Conservation (phyloP, 2,329 filamentous ascomycete genomes). For the Sphaerulina populicola region DNA sequence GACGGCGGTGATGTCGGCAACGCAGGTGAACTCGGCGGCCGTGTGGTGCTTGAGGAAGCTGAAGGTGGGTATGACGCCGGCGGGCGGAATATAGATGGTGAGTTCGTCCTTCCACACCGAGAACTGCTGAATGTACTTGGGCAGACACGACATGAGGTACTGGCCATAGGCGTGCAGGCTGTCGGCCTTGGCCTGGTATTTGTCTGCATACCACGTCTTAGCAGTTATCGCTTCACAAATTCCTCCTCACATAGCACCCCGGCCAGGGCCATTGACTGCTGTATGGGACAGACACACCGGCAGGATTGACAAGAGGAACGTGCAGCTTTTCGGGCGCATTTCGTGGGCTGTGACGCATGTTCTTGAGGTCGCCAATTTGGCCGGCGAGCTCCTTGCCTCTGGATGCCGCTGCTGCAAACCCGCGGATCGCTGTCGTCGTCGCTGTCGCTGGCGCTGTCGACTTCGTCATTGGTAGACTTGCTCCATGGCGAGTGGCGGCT, state of each 20-base stretch:
- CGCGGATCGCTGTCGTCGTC: constrained; percentile 24
- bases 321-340: constrained; percentile 51
- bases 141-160: constrained; percentile 92
- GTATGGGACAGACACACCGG: constrained; percentile 33
- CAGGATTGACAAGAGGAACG: constrained; percentile 75
- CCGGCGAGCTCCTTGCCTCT: constrained; percentile 40
- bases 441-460: constrained; percentile 9
- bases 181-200: constrained; percentile 78
- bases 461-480: neutral
- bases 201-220: constrained; percentile 48
- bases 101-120: constrained; percentile 99
- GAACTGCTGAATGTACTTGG: constrained; percentile 98
- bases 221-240: neutral
- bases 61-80: constrained; percentile 84
- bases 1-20: constrained; percentile 85
- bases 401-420: constrained; percentile 38
- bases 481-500: neutral
- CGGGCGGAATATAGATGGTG: constrained; percentile 64
- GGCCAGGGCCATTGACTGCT: neutral
- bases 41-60: constrained; percentile 97
- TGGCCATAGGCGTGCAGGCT: constrained; percentile 88
- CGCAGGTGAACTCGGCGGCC: constrained; percentile 88
- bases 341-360: constrained; percentile 40
- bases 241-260: too few relatives aligned
- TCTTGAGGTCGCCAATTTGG: constrained; percentile 37